Percentiles rank a stretch among this genome's conserved stretches.
Evolutionary conservation across 371 early-diverging fungal species (phyloP).

Genomic region (Mucor piriformis): DNA sequence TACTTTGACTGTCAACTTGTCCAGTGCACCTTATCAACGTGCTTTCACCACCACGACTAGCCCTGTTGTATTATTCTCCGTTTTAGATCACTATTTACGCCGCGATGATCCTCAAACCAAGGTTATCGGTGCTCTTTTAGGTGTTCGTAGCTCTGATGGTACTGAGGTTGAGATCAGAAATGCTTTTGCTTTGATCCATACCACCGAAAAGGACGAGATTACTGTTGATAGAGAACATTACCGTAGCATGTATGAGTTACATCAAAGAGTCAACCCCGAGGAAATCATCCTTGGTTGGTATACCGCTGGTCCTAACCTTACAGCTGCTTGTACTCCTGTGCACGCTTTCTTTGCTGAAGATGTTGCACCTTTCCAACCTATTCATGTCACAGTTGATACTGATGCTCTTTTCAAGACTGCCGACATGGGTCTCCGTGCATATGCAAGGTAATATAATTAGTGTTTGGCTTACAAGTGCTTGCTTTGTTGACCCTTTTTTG

Average conservation of each 20-base stretch:
- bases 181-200: conserved; percentile 85
- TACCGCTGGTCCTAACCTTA: conserved; percentile 72
- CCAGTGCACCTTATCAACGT: conserved; percentile 55
- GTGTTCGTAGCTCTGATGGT: conserved; percentile 84
- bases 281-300: conserved; percentile 95
- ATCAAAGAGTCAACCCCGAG: conserved; percentile 87
- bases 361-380: conserved; percentile 78
- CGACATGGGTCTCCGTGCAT: conserved; percentile 77
- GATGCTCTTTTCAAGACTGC: conserved; percentile 66
- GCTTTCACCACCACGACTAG: conserved; percentile 68
- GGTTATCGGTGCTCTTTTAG: conserved; percentile 89
- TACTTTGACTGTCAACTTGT: conserved; percentile 46
- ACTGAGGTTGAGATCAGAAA: conserved; percentile 86
- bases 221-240: conserved; percentile 91
- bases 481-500: neutral
- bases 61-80: conserved; percentile 90
- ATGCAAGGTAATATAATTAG: conserved; percentile 68
- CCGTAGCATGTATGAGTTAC: conserved; percentile 81
- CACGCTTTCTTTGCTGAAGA: conserved; percentile 89
- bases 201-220: conserved; percentile 66
- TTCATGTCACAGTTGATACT: conserved; percentile 89
- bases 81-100: conserved; percentile 90
- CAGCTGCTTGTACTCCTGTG: conserved; percentile 79
- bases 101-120: conserved; percentile 80
- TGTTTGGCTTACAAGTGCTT: too few relatives aligned